Evolutionary conservation across 2,329 filamentous ascomycete genomes (phyloP), one percentile per base, ranked within the genome.

Genomic region (Coniochaeta sp.): DNA sequence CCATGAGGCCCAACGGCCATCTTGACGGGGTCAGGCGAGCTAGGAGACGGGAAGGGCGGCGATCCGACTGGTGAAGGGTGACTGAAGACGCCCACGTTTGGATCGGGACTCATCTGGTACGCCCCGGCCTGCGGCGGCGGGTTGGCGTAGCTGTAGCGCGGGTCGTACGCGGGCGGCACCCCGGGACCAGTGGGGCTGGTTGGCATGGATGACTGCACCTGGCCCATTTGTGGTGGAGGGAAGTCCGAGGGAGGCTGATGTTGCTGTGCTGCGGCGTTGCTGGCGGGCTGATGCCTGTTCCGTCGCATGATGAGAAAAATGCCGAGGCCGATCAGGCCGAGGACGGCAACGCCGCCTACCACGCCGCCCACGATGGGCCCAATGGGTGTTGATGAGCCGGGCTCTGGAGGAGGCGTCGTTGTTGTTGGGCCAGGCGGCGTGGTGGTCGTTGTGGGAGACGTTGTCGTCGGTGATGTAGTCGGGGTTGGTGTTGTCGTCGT

Each of bases 81-180:
- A n/a, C 31, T 24, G 33, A 36, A 36, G 31, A 40, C 33, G 17
- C 55, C 55, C 33, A 8, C 12, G 33, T 57, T 57, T 11, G 34
- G 31, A 6, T 36, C 55, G 7, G 55, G 24, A 24, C 31, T 31
- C 31, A 47, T 47, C 43, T 47, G 43, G n/a, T 57, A 34, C 33
- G 24, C 22, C 6, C 9, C 16, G 16, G 50, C 50, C 50, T 55
- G 50, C 3, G 6, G 50, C 16, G 50, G 31, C 16, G 26, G 24
- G 26, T 47, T 47, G 26, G 26, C 31, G 55, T 57, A 57, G 55
- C 33, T 22, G 55, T 57, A 57, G 24, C 55, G 55, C 33, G 55
- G 33, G 22, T 57, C 55, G n/a, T 36, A 57, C 5, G 31, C 55
- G 11, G 55, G 34, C 8, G 50, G 50, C 26, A 55, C 50, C 3